phyloP scores from a whole-genome alignment of 148 eudicot species.

The Cornus controversa region DNA sequence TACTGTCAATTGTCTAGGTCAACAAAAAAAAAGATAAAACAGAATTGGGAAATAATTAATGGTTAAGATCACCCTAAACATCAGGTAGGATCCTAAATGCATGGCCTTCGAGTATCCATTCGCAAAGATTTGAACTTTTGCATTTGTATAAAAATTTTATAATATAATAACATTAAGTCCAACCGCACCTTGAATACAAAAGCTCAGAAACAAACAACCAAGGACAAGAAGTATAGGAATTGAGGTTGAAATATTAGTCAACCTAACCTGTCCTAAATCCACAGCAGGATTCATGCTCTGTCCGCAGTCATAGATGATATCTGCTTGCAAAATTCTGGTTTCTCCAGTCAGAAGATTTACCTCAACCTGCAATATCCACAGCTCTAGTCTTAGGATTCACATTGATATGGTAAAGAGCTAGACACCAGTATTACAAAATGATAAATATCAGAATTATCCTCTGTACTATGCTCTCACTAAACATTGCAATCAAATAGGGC shows the following conservation, averaged over 20 bases:
- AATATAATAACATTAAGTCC: not conserved
- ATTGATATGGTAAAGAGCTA: not conserved
- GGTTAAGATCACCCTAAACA: too few relatives aligned
- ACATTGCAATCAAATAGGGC: not conserved
- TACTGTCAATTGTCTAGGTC: not conserved
- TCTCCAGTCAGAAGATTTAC: constrained; percentile 83
- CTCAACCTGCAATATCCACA: constrained; percentile 63
- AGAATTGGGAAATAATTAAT: too few relatives aligned
- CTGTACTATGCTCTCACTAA: not conserved
- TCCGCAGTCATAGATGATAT: constrained; percentile 92
- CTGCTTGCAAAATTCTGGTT: constrained; percentile 67
- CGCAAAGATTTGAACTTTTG: too few relatives aligned
- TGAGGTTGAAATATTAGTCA: not conserved
- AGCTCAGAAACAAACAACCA: not conserved
- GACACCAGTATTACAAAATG: not conserved
- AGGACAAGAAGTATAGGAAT: not conserved
- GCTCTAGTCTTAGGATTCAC: not conserved
- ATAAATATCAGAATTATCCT: not conserved
- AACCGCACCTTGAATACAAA: not conserved
- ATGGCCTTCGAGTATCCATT: too few relatives aligned
- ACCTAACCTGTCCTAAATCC: constrained; percentile 88
- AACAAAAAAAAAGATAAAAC: not conserved
- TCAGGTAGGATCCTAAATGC: too few relatives aligned
- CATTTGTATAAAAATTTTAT: too few relatives aligned
- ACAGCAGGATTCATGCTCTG: constrained; percentile 97